Evolutionary conservation across 2,329 filamentous ascomycete species (phyloP).

Genomic region (Xylariaceae sp.): DNA sequence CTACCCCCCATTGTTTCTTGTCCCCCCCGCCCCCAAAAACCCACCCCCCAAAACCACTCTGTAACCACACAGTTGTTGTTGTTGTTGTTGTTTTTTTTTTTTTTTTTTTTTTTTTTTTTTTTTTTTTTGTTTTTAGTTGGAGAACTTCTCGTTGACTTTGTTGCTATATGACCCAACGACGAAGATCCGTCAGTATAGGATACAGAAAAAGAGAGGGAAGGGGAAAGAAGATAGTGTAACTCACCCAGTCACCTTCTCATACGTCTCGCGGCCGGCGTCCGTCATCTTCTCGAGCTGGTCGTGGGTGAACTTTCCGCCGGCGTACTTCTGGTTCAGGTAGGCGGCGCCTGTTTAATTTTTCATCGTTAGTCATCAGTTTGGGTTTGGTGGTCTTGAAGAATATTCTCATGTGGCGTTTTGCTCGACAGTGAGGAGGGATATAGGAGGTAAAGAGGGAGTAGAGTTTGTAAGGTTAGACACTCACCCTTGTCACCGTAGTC

Average conservation of each 20-base stretch:
- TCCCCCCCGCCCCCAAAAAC: no score
- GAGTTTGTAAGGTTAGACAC: no score
- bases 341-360: no score
- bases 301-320: conserved; percentile 14
- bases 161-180: no score
- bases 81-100: conserved; percentile 1
- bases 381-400: no score
- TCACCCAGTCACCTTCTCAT: conserved; percentile 37
- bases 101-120: neutral
- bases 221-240: no score
- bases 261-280: conserved; percentile 28
- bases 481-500: conserved; percentile 32
- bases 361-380: no score
- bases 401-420: no score
- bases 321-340: conserved; percentile 22
- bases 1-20: no score
- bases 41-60: no score
- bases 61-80: neutral
- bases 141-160: conserved; percentile 32
- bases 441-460: neutral
- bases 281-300: conserved; percentile 27
- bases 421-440: neutral
- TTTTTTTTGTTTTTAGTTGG: conserved; percentile 23
- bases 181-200: no score
- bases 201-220: no score